Evolutionary conservation across 805 yeast species (phyloP), one percentile per base, ranked within the genome.

Genomic region (Debaryomyces hansenii): DNA sequence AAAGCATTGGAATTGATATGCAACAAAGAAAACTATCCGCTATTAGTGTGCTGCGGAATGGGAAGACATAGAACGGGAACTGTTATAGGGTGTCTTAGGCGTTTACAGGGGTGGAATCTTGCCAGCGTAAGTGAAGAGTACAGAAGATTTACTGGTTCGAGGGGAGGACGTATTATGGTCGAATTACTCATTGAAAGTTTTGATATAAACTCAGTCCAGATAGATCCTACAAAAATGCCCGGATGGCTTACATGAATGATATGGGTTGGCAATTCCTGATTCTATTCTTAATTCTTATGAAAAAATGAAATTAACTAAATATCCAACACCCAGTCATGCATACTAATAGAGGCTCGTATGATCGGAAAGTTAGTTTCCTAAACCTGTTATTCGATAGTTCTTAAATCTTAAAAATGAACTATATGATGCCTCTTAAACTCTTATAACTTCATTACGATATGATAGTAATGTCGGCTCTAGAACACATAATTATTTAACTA

Each of bases 41-140:
- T 94, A 50, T 70, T 94, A 42, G 91, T 91, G 4, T 94, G 98
- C 64, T 94, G 98, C 58, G 97, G 97, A 11, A 94, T 94, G 99
- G 99, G 99, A 0, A 75, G 99, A 55, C 99, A 92, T 65, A 76
- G 99, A 53, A 91, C 98, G 0, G 99, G 99, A 1, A 91, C 98
- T 0, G 96, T 94, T 3, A 82, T 94, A 49, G 99, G 99, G 0
- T 92, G 99, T 64, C 70, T 92, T 40, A 73, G 99, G 52, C 77
- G 96, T 49, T 70, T 94, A 15, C 97, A 94, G 74, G 92, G 95
- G n/a, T 92, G 99, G 99, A 94, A 95, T 59, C 70, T 92, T 61
- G 97, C 98, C 9, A 66, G 73, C 63, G 94, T 92, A 1, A 82
- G 90, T 46, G 99, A 92, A 63, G 99, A 92, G 63, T 92, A 92